phyloP scores from a whole-genome alignment of 768 basidiomycete species.

The Boletus rex-veris region DNA sequence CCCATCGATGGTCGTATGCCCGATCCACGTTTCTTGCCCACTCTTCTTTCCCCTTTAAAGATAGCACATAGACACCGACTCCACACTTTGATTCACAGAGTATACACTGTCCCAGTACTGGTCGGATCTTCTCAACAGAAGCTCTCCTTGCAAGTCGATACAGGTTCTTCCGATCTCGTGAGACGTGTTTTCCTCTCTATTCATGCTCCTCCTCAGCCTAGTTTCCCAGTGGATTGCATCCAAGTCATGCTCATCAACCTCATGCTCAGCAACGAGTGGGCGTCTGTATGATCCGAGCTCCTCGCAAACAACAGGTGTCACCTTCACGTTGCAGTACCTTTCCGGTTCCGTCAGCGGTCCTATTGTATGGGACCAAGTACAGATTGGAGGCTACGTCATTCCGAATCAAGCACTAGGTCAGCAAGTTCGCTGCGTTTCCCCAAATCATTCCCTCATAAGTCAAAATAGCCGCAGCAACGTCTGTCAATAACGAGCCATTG shows the following conservation, averaged over 20 bases:
- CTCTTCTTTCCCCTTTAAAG: neutral
- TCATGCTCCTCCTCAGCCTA: neutral
- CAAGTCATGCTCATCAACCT: conserved; percentile 52
- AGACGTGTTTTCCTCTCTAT: conserved; percentile 22
- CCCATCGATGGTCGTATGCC: neutral
- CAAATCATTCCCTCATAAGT: neutral
- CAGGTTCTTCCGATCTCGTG: conserved; percentile 79
- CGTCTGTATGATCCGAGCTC: conserved; percentile 54
- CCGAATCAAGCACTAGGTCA: conserved; percentile 67
- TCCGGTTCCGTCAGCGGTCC: conserved; percentile 57
- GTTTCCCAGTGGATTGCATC: conserved; percentile 68
- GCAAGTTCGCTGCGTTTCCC: conserved; percentile 7
- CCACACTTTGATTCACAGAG: conserved; percentile 35
- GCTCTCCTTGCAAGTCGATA: conserved; percentile 70
- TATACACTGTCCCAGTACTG: conserved; percentile 59
- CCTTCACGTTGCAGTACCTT: conserved; percentile 57
- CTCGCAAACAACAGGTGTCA: conserved; percentile 39
- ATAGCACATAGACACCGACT: neutral
- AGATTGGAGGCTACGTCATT: conserved; percentile 62
- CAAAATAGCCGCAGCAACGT: conserved; percentile 52
- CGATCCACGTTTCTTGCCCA: neutral
- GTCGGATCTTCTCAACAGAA: conserved; percentile 50
- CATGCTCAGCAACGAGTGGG: conserved; percentile 46
- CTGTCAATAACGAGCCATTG: conserved; percentile 56
- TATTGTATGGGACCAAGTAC: conserved; percentile 65